Evolutionary conservation across 345 rosid species (phyloP).

Genomic region (Geranium rotundifolium): DNA sequence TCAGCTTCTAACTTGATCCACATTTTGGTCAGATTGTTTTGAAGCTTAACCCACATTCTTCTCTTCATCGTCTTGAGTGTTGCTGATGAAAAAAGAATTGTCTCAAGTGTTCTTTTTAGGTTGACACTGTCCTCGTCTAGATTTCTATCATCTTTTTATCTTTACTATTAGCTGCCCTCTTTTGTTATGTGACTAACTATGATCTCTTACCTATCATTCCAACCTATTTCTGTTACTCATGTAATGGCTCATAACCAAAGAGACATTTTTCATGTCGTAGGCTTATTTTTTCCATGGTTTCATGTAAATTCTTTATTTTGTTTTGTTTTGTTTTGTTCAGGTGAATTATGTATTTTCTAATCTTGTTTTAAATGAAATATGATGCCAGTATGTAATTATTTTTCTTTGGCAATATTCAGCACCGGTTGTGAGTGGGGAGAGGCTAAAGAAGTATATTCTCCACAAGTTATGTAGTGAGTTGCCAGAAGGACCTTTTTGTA

Average conservation of each 20-base stretch:
- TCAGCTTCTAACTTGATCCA: neutral
- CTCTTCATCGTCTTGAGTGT: too few relatives aligned
- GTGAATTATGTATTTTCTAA: too few relatives aligned
- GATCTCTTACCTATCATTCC: too few relatives aligned
- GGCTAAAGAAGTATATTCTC: slow-evolving; percentile 67
- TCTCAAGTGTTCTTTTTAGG: too few relatives aligned
- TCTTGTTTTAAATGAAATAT: neutral
- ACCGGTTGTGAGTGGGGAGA: slow-evolving; percentile 65
- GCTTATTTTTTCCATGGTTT: neutral
- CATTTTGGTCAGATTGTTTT: neutral
- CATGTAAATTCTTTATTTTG: neutral
- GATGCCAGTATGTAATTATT: neutral
- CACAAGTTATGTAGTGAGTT: slow-evolving; percentile 61
- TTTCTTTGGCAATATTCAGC: slow-evolving; percentile 33
- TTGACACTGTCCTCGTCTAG: too few relatives aligned
- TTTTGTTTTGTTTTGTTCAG: too few relatives aligned
- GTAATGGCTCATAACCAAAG: neutral
- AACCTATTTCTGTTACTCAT: too few relatives aligned
- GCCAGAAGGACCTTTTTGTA: slow-evolving; percentile 72
- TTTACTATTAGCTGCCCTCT: too few relatives aligned
- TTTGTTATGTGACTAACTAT: too few relatives aligned
- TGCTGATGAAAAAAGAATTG: too few relatives aligned
- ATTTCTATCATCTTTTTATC: too few relatives aligned
- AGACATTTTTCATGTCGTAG: neutral
- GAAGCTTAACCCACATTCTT: neutral